Evolutionary conservation across 2,329 filamentous ascomycete genomes (phyloP).

Genomic region (Aspergillus sergii): DNA sequence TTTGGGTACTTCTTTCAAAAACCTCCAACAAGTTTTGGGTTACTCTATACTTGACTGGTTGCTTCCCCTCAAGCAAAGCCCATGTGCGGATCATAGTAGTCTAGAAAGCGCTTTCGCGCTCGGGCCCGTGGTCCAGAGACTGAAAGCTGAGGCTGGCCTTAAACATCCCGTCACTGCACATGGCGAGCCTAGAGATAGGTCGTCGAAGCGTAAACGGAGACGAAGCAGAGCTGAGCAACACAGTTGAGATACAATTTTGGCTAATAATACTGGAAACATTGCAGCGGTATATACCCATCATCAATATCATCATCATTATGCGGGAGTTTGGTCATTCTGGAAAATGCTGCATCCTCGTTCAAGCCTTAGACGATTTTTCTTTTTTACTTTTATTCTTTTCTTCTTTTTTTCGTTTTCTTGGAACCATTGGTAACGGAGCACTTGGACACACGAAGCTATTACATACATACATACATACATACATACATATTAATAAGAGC

Average conservation of each 20-base stretch:
- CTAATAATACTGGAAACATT: constrained; percentile 1
- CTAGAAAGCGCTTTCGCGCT: constrained; percentile 69
- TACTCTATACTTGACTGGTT: constrained; percentile 73
- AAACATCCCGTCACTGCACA: constrained; percentile 13
- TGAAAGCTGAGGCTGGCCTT: constrained; percentile 54
- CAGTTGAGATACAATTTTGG: constrained; percentile 3
- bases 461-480: not conserved
- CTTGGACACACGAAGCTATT: not conserved
- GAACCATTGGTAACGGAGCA: not conserved
- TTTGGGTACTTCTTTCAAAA: constrained; percentile 64
- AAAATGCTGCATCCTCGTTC: not conserved
- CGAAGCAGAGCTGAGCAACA: constrained; percentile 15
- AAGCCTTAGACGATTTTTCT: not conserved
- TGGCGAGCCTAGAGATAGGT: constrained; percentile 7
- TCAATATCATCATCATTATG: not conserved
- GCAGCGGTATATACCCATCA: not conserved
- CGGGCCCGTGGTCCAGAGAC: constrained; percentile 61
- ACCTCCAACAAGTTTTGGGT: constrained; percentile 82
- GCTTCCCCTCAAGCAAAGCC: constrained; percentile 73
- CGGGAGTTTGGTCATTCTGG: constrained; percentile 1
- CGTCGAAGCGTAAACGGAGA: constrained; percentile 19
- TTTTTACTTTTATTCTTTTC: not conserved
- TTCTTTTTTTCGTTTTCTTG: not conserved
- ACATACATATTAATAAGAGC: not conserved
- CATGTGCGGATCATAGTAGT: constrained; percentile 70